Evolutionary conservation across 2,329 filamentous ascomycete species (phyloP), one percentile per base, ranked within the genome.

Genomic region (Didymella segeticola): DNA sequence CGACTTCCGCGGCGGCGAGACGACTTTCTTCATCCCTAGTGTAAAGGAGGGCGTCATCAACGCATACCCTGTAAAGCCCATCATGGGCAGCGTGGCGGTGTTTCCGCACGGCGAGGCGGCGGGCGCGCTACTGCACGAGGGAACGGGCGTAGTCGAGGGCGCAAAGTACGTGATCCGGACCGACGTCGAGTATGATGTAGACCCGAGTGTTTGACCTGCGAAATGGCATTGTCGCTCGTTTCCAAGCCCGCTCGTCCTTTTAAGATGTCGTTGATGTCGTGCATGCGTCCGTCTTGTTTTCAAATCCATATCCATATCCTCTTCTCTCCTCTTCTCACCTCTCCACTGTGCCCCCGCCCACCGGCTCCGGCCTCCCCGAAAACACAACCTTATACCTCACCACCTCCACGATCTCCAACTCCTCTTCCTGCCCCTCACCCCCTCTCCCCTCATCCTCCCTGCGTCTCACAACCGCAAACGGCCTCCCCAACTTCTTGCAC

Each of bases 381-480:
- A 98, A 98, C 38, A 96, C 77, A 62, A 98, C 79, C 79, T 96
- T 97, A 71, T 89, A 89, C 78, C 87, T 89, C 60, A 98, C 82
- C 63, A 98, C 86, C 75, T 97, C 93, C 45, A 92, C 86, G 60
- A 98, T 84, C 77, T 55, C 48, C 9, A 43, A 57, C 20, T 29
- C 56, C 5, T 53, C 62, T 8, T 57, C 53, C 14, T 50, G 56
- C 17, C 26, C 26, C 49, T 58, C 56, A 59, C 69, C 68, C 15
- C 45, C 67, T 6, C 31, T 53, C 12, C 52, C 62, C 10, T 43
- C 56, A 45, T 42, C 50, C 14, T 25, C 53, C 54, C 43, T 71
- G 63, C 38, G 81, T 58, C 86, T 83, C 20, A 98, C 81, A n/a
- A 98, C 80, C 4, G 89, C 95, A 62, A 97, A 71, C 2, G 93